Base-by-base conservation (phyloP, 2,329 filamentous ascomycete species). In the Aspergillus texensis region DNA sequence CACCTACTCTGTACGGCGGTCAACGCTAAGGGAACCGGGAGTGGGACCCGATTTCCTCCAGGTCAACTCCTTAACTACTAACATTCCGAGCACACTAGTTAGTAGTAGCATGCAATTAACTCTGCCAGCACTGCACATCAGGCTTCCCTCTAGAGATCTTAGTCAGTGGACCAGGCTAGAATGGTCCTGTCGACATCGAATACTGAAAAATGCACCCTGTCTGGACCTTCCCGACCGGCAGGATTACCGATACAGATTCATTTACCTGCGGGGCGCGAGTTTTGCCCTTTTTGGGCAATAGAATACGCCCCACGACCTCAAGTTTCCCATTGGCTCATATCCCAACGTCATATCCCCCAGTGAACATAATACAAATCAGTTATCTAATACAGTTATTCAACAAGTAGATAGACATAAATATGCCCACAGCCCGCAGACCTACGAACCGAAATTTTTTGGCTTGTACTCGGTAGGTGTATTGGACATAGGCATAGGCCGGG, bases 131-230 rank as follows among this genome's bases (percentile, higher is more conserved):
- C 14, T 36, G 48, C 16, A 28, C 8, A 26, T 28, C 28, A 52
- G 24, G 45, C 24, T 26, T 16, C 21, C 21, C 28, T 24, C 41
- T 2, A 16, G 24, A 60, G 12, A 26, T 60, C 50, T 65, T 68
- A 65, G 62, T 68, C 62, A 67, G 41, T 64, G 53, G 67, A 65
- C 55, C 48, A 45, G 65, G 60, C 65, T 58, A 65, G 65, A 62
- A 52, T 32, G 46, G n/a, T 32, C 48, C 53, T 57, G 60, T 43
- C 19, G 45, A 50, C 43, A 16, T 24, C 10, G 36, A 55, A 52
- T 43, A 26, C 60, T 62, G 48, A 57, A 46, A 54, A 41, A 19
- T n/a, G 32, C 19, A 11, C 16, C 19, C 21, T 46, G 55, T 43
- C 60, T 58, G 45, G 60, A 53, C 60, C 60, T 41, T 45, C 54